Base-by-base conservation (phyloP, 106 monocot genomes). In the Platanthera guangdongensis region DNA sequence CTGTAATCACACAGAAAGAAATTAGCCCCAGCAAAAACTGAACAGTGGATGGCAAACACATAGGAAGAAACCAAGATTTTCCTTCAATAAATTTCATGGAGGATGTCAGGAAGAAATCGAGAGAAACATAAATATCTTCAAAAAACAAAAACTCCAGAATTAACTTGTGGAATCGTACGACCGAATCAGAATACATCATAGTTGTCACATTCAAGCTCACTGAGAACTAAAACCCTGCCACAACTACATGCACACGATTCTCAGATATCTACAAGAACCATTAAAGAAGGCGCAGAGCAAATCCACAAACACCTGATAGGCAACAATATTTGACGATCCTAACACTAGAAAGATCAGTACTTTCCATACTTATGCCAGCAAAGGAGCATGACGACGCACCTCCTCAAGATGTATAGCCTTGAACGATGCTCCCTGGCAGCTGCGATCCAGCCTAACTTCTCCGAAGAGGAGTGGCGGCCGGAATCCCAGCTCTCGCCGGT, bases 391-490 rank as follows among this genome's bases (percentile, higher is more conserved):
- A 85, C 68, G 10, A 78, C 75, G 50, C 85, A 85, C 52, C 75
- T 81, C 75, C 81, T 74, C 8, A 85, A 7, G 71, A 85, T 85
- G 76, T 81, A 85, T 47, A 85, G 67, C 48, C 81, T 78, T 45
- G 85, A 79, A 13, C 76, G 74, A 75, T 79, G 78, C 71, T 78
- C 81, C 75, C 78, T 85, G 39, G 79, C 81, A 71, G 75, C 47
- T 12, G 85, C 78, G n/a, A 81, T 15, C 18, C 81, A 85, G 3
- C 85, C 85, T 47, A 7, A 6, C 59, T 50, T 78, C 72, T 71
- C 57, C 47, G 68, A 28, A 9, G 69, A 48, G 3, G 68, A 52
- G 4, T 51, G 52, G 8, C 10, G 6, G 6, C 39, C 39, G 55
- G 13, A 22, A 10, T 19, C 77, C 9, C n/a, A 16, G 21, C 12